Percentiles rank a stretch among this genome's conserved stretches.
Evolutionary conservation across 208 protist species (phyloP).

Genomic region (Leishmania braziliensis): DNA sequence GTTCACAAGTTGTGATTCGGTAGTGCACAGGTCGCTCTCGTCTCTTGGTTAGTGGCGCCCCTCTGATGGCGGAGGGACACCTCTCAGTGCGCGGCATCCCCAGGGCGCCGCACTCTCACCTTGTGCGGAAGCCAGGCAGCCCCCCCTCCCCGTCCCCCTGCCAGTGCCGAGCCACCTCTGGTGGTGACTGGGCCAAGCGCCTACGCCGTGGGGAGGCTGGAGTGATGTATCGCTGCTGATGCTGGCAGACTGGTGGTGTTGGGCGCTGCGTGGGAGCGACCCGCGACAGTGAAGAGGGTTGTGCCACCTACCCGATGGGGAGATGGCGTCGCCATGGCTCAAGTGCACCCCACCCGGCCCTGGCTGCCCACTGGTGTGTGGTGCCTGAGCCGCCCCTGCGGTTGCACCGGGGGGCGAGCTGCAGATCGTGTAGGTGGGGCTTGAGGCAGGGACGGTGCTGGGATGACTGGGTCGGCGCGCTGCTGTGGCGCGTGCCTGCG

Average conservation of each 20-base stretch:
- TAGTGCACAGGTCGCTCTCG: too few species aligned
- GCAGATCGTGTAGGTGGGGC: not conserved
- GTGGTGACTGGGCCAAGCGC: not conserved
- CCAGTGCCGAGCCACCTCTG: not conserved
- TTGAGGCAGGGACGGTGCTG: not conserved
- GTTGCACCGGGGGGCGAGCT: not conserved
- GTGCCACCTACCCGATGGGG: not conserved
- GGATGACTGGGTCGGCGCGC: not conserved
- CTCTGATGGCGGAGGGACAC: not conserved
- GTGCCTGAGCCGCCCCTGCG: not conserved
- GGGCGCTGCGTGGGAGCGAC: not conserved
- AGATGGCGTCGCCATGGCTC: not conserved
- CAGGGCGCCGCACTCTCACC: not conserved
- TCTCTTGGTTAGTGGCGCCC: not conserved
- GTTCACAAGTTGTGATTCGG: too few species aligned
- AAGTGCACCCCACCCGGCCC: not conserved
- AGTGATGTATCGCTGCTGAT: not conserved
- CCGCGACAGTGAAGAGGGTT: not conserved
- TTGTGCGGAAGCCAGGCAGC: not conserved
- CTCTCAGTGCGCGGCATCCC: not conserved
- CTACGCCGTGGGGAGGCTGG: not conserved
- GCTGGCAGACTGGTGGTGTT: not conserved
- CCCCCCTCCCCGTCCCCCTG: not conserved
- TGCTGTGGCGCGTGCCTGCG: not conserved
- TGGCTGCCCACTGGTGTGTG: not conserved